These are phyloP conservation scores for Cajanus cajan DNA, from an alignment of 306 rosid species.

Conservation along the genomic window DNA sequence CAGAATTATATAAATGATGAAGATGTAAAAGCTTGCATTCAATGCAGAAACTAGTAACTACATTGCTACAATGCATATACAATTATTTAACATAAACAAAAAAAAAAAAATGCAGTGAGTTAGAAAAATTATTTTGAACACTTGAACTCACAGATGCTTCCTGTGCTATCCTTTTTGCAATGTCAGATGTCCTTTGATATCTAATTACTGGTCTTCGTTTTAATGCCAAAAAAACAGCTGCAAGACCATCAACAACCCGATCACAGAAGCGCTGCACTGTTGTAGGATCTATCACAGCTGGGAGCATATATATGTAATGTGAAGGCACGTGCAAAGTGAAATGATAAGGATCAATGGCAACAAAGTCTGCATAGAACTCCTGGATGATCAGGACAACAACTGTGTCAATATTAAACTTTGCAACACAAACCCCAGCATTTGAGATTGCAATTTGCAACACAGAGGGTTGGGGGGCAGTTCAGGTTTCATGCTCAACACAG, in stretches of 20 bases:
- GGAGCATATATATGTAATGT: slow-evolving; percentile 82
- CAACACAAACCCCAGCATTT: slow-evolving; percentile 22
- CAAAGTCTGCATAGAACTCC: slow-evolving; percentile 91
- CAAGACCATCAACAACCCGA: slow-evolving; percentile 81
- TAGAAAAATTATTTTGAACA: slow-evolving; percentile 31
- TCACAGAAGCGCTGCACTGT: slow-evolving; percentile 67
- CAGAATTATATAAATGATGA: slow-evolving; percentile 22
- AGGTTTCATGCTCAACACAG: slow-evolving; percentile 17
- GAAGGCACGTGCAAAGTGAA: slow-evolving; percentile 77
- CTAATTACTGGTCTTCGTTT: slow-evolving; percentile 90
- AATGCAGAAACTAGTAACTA: slow-evolving; percentile 1
- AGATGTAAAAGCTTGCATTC: slow-evolving; percentile 15
- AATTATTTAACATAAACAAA: slow-evolving; percentile 2
- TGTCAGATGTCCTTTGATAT: slow-evolving; percentile 89
- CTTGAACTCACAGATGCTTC: slow-evolving; percentile 69
- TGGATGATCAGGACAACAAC: slow-evolving; percentile 47
- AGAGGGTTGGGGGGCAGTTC: not conserved
- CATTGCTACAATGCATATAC: slow-evolving; percentile 6
- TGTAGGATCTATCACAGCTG: slow-evolving; percentile 85
- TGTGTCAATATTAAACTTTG: slow-evolving; percentile 30
- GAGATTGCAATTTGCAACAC: slow-evolving; percentile 22
- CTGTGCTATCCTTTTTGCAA: slow-evolving; percentile 88
- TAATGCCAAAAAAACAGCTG: slow-evolving; percentile 79
- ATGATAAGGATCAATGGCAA: slow-evolving; percentile 86
- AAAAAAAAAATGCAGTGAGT: not conserved